Evolutionary conservation across 2,329 filamentous ascomycete species (phyloP).

Genomic region (Clonostachys rosea): DNA sequence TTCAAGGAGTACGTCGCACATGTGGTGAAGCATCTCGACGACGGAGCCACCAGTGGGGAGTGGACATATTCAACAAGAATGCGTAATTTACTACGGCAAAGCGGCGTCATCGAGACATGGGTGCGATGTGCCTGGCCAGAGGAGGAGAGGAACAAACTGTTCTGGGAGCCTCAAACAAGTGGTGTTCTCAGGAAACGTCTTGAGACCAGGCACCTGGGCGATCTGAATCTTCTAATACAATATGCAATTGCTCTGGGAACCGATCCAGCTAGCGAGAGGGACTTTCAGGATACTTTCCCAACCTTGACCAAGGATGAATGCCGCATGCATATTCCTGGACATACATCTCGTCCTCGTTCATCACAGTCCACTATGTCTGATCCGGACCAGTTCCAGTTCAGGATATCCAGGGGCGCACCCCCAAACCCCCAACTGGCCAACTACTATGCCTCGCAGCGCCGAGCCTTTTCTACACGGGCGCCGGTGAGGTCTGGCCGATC

Average conservation of each 20-base stretch:
- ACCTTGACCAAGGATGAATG: constrained; percentile 28
- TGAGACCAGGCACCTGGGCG: constrained; percentile 36
- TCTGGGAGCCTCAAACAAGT: constrained; percentile 36
- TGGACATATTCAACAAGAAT: constrained; percentile 40
- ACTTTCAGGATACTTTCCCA: constrained; percentile 24
- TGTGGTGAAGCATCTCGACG: constrained; percentile 41
- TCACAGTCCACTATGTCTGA: constrained; percentile 7
- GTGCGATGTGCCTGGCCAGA: constrained; percentile 25
- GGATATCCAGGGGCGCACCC: constrained; percentile 23
- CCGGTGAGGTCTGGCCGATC: constrained; percentile 21
- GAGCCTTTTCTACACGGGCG: constrained; percentile 16
- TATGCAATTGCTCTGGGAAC: constrained; percentile 31
- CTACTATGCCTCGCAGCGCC: constrained; percentile 27
- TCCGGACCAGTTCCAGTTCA: constrained; percentile 26
- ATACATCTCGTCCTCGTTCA: constrained; percentile 13
- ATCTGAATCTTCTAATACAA: constrained; percentile 29
- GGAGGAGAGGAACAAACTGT: constrained; percentile 22
- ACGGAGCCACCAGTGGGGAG: constrained; percentile 27
- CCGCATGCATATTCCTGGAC: constrained; percentile 23
- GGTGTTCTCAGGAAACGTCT: constrained; percentile 35
- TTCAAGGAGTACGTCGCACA: constrained; percentile 41
- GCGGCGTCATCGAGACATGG: constrained; percentile 28
- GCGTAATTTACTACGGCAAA: constrained; percentile 37
- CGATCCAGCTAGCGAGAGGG: constrained; percentile 15
- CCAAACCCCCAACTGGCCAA: constrained; percentile 24